Base-by-base conservation (phyloP, 805 yeast genomes). In the Isabelozyma rhagii region DNA sequence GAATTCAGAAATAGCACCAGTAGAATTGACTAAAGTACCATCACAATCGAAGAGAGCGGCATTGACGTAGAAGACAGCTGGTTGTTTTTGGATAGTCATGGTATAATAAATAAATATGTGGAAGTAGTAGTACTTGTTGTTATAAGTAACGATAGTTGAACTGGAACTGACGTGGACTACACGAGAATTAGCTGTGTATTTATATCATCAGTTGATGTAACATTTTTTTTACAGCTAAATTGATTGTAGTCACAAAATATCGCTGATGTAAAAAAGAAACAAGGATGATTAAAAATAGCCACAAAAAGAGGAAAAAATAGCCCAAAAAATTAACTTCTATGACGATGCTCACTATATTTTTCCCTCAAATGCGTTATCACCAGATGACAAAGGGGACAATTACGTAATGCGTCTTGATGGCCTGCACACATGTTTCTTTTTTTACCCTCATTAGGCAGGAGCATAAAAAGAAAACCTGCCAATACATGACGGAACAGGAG, bases 21-120 rank as follows among this genome's bases (percentile, higher is more conserved):
- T 89, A 40, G 96, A 87, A 67, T 86, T 83, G 64, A 89, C 89
- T 62, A 89, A 74, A 28, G 96, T 89, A 47, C 96, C 96, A 66
- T 89, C 96, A 47, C 91, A 83, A 71, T 89, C 96, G 69, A 43
- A 89, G 54, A 87, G 79, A 46, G 78, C 78, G 55, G 77, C 78
- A 60, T 73, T 63, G 53, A 71, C 71, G 62, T 68, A 62, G 55
- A 73, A 73, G 53, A 65, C 57, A 56, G 76, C 77, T 40, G 77
- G 77, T 64, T 72, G 72, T 61, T 72, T 71, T 51, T 59, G 61
- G 45, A 61, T 51, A 39, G 74, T 69, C 72, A 69, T 67, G 46
- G 21, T 64, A 8, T 13, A 21, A 21, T 21, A 21, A 21, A 21
- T 21, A 31, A 31, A 31, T 31, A 31, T 31, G n/a, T 31, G 36